Percentiles rank a stretch among this genome's conserved stretches.
Evolutionary conservation across 2,329 filamentous ascomycete genomes (phyloP).

Genomic region (Exophiala phaeomuriformis): DNA sequence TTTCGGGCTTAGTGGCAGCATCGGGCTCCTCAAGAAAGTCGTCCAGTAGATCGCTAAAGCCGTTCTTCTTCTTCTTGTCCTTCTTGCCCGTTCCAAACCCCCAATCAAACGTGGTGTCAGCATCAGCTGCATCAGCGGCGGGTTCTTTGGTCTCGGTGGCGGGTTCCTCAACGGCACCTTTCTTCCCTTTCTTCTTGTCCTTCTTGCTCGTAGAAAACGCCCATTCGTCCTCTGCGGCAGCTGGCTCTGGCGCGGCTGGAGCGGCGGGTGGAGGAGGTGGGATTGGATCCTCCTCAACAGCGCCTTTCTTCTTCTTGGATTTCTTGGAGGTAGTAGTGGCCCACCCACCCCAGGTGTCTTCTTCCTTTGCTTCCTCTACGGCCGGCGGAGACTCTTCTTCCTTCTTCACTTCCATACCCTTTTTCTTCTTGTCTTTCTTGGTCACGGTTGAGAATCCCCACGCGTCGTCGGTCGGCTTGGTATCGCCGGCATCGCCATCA

Average conservation of each 20-base stretch:
- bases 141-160: slow-evolving; percentile 15
- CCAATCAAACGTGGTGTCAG: slow-evolving; percentile 22
- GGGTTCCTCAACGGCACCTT: slow-evolving; percentile 22
- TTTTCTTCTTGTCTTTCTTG: slow-evolving; percentile 46
- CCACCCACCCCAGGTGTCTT: slow-evolving; percentile 31
- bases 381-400: slow-evolving; percentile 24
- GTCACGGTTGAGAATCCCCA: slow-evolving; percentile 34
- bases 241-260: slow-evolving; percentile 27
- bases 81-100: slow-evolving; percentile 37
- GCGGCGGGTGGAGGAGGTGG: slow-evolving; percentile 19
- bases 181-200: slow-evolving; percentile 32
- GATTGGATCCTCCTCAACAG: slow-evolving; percentile 20
- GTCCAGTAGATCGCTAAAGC: slow-evolving; percentile 28
- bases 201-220: slow-evolving; percentile 25
- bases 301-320: slow-evolving; percentile 36
- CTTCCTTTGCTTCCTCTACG: slow-evolving; percentile 26
- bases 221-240: slow-evolving; percentile 29
- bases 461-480: slow-evolving; percentile 34
- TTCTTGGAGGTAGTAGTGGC: slow-evolving; percentile 39
- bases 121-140: slow-evolving; percentile 4
- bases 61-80: slow-evolving; percentile 34
- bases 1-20: slow-evolving; percentile 28
- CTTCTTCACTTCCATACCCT: slow-evolving; percentile 35
- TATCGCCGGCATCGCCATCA: slow-evolving; percentile 41
- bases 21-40: slow-evolving; percentile 30